Evolutionary conservation across 2,329 filamentous ascomycete genomes (phyloP).

Genomic region (Cladosporium cucumerinum): DNA sequence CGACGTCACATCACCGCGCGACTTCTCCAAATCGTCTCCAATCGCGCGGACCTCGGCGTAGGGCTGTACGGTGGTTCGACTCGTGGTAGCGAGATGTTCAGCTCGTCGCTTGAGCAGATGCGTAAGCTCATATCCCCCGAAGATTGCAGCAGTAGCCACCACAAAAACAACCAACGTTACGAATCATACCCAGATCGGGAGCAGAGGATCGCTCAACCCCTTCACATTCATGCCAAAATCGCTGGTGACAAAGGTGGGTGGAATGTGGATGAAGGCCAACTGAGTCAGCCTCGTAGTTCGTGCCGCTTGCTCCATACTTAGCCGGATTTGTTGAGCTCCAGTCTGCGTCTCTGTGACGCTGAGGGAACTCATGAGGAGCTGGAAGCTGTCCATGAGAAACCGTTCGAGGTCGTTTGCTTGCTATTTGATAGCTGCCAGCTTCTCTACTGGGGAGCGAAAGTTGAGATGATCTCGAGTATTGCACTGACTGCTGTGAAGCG

Average conservation of each 20-base stretch:
- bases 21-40: neutral
- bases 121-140: neutral
- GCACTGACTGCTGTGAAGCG: neutral
- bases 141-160: neutral
- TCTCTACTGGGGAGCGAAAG: neutral
- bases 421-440: neutral
- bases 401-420: constrained; percentile 19
- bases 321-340: constrained; percentile 10
- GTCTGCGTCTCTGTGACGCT: constrained; percentile 20
- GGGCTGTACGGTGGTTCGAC: neutral
- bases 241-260: constrained; percentile 24
- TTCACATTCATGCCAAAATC: constrained; percentile 27
- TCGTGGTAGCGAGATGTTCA: neutral
- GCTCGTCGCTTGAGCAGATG: neutral
- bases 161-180: constrained; percentile 4
- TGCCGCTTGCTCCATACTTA: constrained; percentile 20
- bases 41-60: neutral
- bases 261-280: constrained; percentile 25
- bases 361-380: constrained; percentile 26
- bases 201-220: constrained; percentile 18
- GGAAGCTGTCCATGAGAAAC: constrained; percentile 28
- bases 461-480: neutral
- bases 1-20: neutral
- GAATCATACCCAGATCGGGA: neutral
- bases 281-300: constrained; percentile 19